Percentiles rank a stretch among this genome's conserved stretches.
Evolutionary conservation across 2,329 filamentous ascomycete genomes (phyloP).

Genomic region (Curvularia sp.): DNA sequence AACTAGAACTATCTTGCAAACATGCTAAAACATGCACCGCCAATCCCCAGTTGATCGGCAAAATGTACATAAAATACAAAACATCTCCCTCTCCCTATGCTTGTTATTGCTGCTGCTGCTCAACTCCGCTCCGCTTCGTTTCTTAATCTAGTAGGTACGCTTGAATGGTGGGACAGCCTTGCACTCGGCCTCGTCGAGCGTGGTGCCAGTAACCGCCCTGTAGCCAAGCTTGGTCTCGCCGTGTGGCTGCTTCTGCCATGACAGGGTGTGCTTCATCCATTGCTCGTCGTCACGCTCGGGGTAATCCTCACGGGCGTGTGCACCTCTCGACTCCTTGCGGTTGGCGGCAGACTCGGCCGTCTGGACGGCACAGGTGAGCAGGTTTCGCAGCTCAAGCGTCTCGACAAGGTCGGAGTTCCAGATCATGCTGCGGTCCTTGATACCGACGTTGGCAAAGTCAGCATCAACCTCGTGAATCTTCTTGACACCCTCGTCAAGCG

Average conservation of each 20-base stretch:
- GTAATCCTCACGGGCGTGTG: conserved; percentile 95
- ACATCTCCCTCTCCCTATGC: conserved; percentile 16
- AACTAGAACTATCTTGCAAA: conserved; percentile 6
- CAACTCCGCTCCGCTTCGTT: neutral
- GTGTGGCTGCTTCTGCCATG: conserved; percentile 93
- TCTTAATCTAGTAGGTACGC: conserved; percentile 76
- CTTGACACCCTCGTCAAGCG: conserved; percentile 88
- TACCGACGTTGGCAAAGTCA: conserved; percentile 82
- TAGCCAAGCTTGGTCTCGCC: conserved; percentile 86
- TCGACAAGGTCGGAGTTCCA: conserved; percentile 98
- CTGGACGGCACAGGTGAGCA: conserved; percentile 96
- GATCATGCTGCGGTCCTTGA: conserved; percentile 99
- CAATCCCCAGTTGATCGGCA: conserved; percentile 30
- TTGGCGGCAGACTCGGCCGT: conserved; percentile 89
- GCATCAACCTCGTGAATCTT: conserved; percentile 86
- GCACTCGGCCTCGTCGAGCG: conserved; percentile 95
- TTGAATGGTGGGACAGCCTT: conserved; percentile 96
- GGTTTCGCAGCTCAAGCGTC: conserved; percentile 92
- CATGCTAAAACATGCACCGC: conserved; percentile 20
- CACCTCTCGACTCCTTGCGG: conserved; percentile 96
- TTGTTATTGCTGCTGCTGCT: neutral
- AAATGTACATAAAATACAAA: conserved; percentile 49
- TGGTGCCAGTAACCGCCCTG: conserved; percentile 80
- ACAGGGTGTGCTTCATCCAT: conserved; percentile 99
- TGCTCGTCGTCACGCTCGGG: conserved; percentile 93